Base-by-base conservation (phyloP, 1,284 basidiomycete species). In the Cryptococcus sp. region DNA sequence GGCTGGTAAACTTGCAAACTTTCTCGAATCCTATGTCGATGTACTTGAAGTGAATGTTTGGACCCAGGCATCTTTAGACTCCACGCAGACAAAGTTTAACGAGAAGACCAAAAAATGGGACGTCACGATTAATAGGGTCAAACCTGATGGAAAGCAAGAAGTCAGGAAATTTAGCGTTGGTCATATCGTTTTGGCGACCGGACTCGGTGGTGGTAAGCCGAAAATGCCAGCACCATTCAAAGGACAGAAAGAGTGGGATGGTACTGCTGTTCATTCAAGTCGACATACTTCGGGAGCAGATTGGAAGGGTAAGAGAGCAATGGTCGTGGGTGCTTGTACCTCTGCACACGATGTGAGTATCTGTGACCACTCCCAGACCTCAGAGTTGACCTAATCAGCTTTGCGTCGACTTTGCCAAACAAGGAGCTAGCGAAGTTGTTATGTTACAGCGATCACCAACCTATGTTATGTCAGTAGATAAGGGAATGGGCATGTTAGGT, bases 11-110 rank as follows among this genome's bases (percentile, higher is more conserved):
- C 79, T 88, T 11, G 86, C 83, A 0, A 82, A 84, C 63, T 88
- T 85, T 83, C 78, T 87, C 5, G 85, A 87, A 68, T 76, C 74
- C 33, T 88, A 86, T 68, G 85, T 84, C 3, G 79, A 84, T 43
- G 71, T 80, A 0, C 76, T 87, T 63, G 85, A 87, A 61, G 69
- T 87, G 43, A 83, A 85, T 70, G 78, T 84, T 31, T 87, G 86
- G 86, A 83, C 82, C 1, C 81, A 82, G 5, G 78, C 83, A 0
- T 80, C 70, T 3, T 76, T 84, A 7, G 77, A 70, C 41, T 67
- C 69, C 2, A 30, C 67, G 2, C 69, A 70, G n/a, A 79, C 81
- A 3, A 61, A 68, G 4, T 82, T 80, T 60, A 79, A 83, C 61
- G 70, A 74, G 15, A 63, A 70, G n/a, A 80, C 78, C 23, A 67